phyloP scores from a whole-genome alignment of 768 basidiomycete genomes.

The Lactarius sanguifluus region DNA sequence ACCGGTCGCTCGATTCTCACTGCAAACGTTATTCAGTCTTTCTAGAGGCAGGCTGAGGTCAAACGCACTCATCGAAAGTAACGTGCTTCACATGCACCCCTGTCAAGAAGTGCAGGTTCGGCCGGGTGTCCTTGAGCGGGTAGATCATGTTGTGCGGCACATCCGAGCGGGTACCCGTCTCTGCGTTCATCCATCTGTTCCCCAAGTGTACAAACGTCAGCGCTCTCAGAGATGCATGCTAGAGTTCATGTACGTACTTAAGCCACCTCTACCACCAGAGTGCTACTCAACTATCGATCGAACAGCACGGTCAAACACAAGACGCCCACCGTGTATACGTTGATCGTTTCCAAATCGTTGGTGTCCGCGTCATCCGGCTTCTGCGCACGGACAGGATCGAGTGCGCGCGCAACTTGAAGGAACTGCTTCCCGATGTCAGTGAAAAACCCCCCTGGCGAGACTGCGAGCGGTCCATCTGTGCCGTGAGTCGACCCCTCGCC shows the following conservation, averaged over 20 bases:
- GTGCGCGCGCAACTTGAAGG: constrained; percentile 31
- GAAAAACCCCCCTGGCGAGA: constrained; percentile 34
- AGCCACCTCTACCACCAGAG: constrained; percentile 22
- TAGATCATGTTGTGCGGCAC: constrained; percentile 45
- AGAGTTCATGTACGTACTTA: too few species aligned
- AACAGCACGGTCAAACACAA: too few species aligned
- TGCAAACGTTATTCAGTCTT: neutral
- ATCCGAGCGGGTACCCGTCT: constrained; percentile 41
- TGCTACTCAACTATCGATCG: neutral
- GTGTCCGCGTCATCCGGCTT: constrained; percentile 24
- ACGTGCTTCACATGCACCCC: constrained; percentile 40
- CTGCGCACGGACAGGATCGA: constrained; percentile 29
- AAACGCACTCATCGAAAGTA: constrained; percentile 33
- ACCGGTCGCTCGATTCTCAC: constrained; percentile 32
- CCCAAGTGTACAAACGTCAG: neutral
- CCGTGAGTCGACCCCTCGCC: constrained; percentile 43
- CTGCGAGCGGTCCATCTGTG: constrained; percentile 45
- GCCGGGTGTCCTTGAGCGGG: constrained; percentile 35
- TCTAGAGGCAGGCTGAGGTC: constrained; percentile 20
- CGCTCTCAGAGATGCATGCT: constrained; percentile 29
- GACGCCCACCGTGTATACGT: constrained; percentile 28
- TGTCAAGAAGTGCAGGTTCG: constrained; percentile 38
- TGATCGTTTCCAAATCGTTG: constrained; percentile 31
- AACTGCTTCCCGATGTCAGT: constrained; percentile 34
- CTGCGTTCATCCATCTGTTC: constrained; percentile 51